Conservation (phyloP, 768 basidiomycete species). For the Amanita pseudoporphyria region DNA sequence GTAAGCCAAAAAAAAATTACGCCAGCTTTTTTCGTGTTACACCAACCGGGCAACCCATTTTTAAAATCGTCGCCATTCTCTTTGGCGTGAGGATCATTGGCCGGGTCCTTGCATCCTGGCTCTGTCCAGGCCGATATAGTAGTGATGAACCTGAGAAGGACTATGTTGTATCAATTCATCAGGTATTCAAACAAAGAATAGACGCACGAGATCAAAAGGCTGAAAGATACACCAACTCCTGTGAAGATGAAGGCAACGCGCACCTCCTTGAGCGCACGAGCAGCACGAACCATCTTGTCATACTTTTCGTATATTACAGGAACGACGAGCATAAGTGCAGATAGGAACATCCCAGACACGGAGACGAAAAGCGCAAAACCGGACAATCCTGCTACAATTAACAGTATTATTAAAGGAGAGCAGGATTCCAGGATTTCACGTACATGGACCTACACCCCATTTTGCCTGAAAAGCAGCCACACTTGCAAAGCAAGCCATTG, state of each 20-base stretch:
- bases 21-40: slow-evolving; percentile 86
- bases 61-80: slow-evolving; percentile 55
- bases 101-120: slow-evolving; percentile 79
- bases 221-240: slow-evolving; percentile 53
- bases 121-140: slow-evolving; percentile 85
- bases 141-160: slow-evolving; percentile 46
- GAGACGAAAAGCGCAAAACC: slow-evolving; percentile 82
- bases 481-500: slow-evolving; percentile 86
- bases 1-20: slow-evolving; percentile 85
- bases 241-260: slow-evolving; percentile 81
- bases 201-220: slow-evolving; percentile 71
- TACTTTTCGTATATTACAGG: slow-evolving; percentile 82
- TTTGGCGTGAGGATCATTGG: slow-evolving; percentile 70
- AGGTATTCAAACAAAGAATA: background rate
- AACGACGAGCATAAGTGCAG: slow-evolving; percentile 63
- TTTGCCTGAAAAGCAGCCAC: slow-evolving; percentile 85
- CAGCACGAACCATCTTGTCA: slow-evolving; percentile 68
- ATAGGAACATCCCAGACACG: slow-evolving; percentile 60
- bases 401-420: slow-evolving; percentile 10
- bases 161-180: background rate
- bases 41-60: slow-evolving; percentile 70
- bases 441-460: slow-evolving; percentile 80
- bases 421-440: slow-evolving; percentile 21
- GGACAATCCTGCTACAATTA: slow-evolving; percentile 65
- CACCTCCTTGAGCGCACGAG: slow-evolving; percentile 72